Conservation (phyloP, 768 basidiomycete genomes). For the Boletus rubropictus region DNA sequence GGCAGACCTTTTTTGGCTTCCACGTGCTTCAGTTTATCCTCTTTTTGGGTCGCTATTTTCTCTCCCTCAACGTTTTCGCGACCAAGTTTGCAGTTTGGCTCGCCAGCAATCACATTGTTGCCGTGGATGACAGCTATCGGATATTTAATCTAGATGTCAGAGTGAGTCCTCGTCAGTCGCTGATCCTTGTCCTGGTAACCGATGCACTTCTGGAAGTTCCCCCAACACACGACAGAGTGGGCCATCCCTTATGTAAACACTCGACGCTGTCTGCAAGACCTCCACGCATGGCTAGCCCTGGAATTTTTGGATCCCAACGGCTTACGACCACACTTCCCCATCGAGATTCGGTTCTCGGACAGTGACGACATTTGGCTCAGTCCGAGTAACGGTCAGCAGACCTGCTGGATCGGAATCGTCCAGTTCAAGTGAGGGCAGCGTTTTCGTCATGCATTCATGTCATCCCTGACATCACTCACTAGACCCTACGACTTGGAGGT, state of each 20-base stretch:
- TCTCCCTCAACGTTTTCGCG: constrained; percentile 56
- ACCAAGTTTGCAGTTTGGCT: constrained; percentile 68
- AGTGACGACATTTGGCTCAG: constrained; percentile 93
- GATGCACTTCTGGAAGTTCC: constrained; percentile 43
- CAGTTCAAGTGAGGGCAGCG: constrained; percentile 75
- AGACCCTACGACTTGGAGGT: constrained; percentile 85
- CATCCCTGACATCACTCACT: constrained; percentile 1
- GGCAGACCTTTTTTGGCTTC: constrained; percentile 66
- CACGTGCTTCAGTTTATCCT: constrained; percentile 82
- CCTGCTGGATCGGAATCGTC: constrained; percentile 96
- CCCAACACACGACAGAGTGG: constrained; percentile 95
- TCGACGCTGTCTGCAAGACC: constrained; percentile 59
- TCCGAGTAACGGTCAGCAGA: constrained; percentile 72
- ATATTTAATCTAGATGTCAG: constrained; percentile 94
- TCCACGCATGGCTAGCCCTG: constrained; percentile 63
- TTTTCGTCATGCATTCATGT: background rate
- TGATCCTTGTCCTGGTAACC: background rate
- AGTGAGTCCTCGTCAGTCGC: constrained; percentile 41
- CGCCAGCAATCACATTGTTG: constrained; percentile 45
- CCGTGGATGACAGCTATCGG: constrained; percentile 70
- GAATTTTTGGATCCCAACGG: constrained; percentile 68
- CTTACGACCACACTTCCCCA: constrained; percentile 82
- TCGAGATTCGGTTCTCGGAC: constrained; percentile 87
- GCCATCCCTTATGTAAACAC: constrained; percentile 74
- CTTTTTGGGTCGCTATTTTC: constrained; percentile 65